Conservation (phyloP, 2,329 filamentous ascomycete species). For the Cladophialophora bantiana region DNA sequence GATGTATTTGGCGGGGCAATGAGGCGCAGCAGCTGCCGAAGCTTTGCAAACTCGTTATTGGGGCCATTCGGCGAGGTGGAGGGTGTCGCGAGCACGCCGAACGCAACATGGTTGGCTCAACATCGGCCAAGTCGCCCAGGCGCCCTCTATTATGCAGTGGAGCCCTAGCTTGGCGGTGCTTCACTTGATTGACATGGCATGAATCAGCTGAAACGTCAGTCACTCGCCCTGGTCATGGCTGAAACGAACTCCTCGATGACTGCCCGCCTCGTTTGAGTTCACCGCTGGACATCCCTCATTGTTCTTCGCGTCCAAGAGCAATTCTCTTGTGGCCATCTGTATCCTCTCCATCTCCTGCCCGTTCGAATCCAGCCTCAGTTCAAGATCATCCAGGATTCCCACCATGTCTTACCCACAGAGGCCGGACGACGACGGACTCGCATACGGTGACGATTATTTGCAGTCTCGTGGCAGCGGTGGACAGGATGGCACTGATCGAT, state of each 20-base stretch:
- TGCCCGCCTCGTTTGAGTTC: background rate
- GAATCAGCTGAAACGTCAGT: constrained; percentile 20
- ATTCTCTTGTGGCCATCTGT: background rate
- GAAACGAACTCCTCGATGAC: constrained; percentile 14
- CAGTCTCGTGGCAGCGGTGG: constrained; percentile 44
- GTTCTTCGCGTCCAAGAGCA: constrained; percentile 2
- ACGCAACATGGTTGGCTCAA: constrained; percentile 1
- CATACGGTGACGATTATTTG: constrained; percentile 61
- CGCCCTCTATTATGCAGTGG: background rate
- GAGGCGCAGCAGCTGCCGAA: constrained; percentile 20
- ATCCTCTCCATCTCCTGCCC: background rate
- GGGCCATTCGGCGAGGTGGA: background rate
- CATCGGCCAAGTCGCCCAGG: background rate
- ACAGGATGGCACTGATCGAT: constrained; percentile 53
- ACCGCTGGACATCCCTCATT: background rate
- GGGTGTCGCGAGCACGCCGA: background rate
- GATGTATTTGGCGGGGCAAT: background rate
- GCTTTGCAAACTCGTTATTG: background rate
- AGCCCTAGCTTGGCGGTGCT: constrained; percentile 13
- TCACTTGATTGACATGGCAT: constrained; percentile 10
- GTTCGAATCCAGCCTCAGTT: background rate
- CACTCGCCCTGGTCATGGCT: constrained; percentile 10
- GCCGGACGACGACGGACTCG: constrained; percentile 59
- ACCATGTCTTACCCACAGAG: constrained; percentile 22
- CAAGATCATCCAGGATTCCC: background rate